Conservation (phyloP, 257 asterid species). For the Jaltomata sinuosa region DNA sequence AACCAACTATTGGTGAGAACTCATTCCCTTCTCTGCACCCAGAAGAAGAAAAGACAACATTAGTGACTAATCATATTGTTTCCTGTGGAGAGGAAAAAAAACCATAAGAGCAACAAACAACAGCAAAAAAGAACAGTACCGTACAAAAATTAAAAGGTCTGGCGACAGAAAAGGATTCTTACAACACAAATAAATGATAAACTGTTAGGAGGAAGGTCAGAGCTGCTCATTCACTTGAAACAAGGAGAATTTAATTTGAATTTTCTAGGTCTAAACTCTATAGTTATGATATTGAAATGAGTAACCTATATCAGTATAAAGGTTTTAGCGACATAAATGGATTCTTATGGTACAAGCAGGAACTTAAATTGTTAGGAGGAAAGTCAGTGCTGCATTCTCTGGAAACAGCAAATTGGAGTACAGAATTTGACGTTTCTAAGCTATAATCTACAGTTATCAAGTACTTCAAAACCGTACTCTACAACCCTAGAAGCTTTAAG, state of each 20-base stretch:
- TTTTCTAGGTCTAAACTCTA: not conserved
- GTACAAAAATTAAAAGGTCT: not conserved
- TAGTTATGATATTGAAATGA: not conserved
- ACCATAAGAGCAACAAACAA: not conserved
- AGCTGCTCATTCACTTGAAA: not conserved
- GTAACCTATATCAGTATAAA: not conserved
- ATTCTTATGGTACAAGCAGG: not conserved
- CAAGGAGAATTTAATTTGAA: not conserved
- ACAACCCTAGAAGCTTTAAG: not conserved
- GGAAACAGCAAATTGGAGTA: not conserved
- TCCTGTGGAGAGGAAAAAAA: not conserved
- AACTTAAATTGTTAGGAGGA: not conserved
- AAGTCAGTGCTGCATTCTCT: not conserved
- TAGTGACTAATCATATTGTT: not conserved
- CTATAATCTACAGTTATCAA: not conserved
- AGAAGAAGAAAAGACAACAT: not conserved
- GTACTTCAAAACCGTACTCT: not conserved
- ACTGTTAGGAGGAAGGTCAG: not conserved
- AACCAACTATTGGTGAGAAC: conserved; percentile 78
- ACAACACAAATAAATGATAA: not conserved
- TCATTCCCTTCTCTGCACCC: conserved; percentile 64
- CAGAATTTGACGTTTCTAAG: not conserved
- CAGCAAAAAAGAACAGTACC: not conserved
- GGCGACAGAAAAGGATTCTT: not conserved
- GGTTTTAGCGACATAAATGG: not conserved